Evolutionary conservation across 805 yeast genomes (phyloP), one percentile per base, ranked within the genome.

Genomic region (Kazachstania martiniae): DNA sequence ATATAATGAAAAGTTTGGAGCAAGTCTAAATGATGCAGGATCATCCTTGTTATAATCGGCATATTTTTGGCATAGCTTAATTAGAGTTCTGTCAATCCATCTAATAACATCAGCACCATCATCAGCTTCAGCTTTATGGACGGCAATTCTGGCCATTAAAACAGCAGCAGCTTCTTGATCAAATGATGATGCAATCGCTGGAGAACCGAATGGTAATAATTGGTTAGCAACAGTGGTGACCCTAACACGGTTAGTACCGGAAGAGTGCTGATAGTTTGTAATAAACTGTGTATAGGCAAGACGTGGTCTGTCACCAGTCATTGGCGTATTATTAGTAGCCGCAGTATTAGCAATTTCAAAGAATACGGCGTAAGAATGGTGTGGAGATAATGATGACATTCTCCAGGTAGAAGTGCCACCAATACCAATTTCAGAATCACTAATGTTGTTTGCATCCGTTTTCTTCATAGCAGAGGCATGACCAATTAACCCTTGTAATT

Each of bases 131-230:
- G 77, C 72, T 56, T 86, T 86, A 67, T 72, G 79, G 28, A 89
- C 86, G 8, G 95, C 91, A 34, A 89, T 71, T 53, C 97, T 70
- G 2, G 96, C 80, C 77, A 89, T 79, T 37, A 87, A 63, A 1
- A 87, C 96, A 12, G 95, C 94, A 3, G 98, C 95, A 9, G 96
- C 95, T 60, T 91, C 97, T 66, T 91, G 97, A 61, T 91, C 99
- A 57, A 91, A 91, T n/a, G 91, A 67, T 18, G 64, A 63, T 4
- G 70, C 65, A 36, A 72, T 62, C 21, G 61, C 61, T 18, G 79
- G 72, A 35, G 67, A 69, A 25, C 78, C 78, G 27, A 72, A 66
- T 34, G 73, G 68, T 13, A 67, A 58, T 42, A 72, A 50, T 39
- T 62, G 61, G 29, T 74, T 65, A 12, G 67, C 66, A 18, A 91